Percentiles rank a stretch among this genome's conserved stretches.
Conservation (phyloP, 495 filamentous ascomycete genomes). For the Aspergillus nanangensis region DNA sequence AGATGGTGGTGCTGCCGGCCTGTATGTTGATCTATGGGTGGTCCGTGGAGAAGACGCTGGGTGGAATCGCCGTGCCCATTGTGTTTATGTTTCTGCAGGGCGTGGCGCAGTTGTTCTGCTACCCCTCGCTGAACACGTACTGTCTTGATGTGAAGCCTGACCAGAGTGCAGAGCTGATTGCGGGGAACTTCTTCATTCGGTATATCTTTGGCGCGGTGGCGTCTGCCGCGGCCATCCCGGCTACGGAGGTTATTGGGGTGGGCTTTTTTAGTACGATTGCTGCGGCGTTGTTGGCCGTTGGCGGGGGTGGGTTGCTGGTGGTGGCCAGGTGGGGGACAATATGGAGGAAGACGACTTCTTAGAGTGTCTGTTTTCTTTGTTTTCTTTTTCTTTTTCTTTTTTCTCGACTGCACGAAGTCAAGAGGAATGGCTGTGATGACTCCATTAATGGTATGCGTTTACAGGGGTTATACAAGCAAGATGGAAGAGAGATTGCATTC, state of each 20-base stretch:
- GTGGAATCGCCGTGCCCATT: slow-evolving; percentile 63
- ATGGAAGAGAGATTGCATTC: no score
- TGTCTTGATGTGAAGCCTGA: slow-evolving; percentile 71
- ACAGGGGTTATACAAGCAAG: no score
- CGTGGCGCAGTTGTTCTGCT: slow-evolving; percentile 68
- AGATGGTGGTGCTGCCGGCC: slow-evolving; percentile 56
- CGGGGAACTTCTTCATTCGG: slow-evolving; percentile 67
- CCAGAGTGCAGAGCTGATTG: slow-evolving; percentile 62
- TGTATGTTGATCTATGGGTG: slow-evolving; percentile 71
- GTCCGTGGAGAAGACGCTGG: slow-evolving; percentile 60
- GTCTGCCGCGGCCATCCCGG: slow-evolving; percentile 62
- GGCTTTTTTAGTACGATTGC: slow-evolving; percentile 53
- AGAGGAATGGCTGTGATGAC: no score
- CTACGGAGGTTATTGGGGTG: slow-evolving; percentile 61
- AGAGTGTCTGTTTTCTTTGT: no score
- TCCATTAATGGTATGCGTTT: no score
- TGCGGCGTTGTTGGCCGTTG: slow-evolving; percentile 33
- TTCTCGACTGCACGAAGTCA: no score
- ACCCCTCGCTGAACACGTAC: slow-evolving; percentile 69
- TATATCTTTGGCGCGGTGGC: slow-evolving; percentile 65
- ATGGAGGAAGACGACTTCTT: no score
- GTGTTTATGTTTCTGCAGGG: slow-evolving; percentile 70
- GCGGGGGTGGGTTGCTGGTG: not conserved
- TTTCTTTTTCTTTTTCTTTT: no score
- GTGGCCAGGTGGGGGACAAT: not conserved